These are phyloP conservation scores for Hortiboletus flavorubellus DNA, from an alignment of 768 basidiomycete genomes.

Conservation along the genomic window DNA sequence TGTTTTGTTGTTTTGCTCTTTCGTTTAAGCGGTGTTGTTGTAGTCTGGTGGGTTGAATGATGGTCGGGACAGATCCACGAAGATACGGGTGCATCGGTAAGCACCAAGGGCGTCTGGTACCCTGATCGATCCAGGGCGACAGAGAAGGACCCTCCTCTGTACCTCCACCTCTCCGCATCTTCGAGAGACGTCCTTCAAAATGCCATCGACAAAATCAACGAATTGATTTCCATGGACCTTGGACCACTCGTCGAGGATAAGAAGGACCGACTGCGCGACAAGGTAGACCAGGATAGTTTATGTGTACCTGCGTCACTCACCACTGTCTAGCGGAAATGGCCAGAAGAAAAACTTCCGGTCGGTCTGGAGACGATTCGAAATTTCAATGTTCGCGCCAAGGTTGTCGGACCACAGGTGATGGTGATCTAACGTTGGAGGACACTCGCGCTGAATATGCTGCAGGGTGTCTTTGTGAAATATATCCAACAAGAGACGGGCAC, in stretches of 20 bases:
- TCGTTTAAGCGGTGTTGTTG: background rate
- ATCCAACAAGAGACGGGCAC: constrained; percentile 96
- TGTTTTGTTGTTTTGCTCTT: constrained; percentile 22
- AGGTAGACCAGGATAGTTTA: constrained; percentile 38
- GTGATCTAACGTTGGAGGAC: background rate
- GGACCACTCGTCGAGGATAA: constrained; percentile 81
- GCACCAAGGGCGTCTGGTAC: constrained; percentile 95
- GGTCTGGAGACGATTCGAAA: constrained; percentile 88
- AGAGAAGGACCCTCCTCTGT: constrained; percentile 89
- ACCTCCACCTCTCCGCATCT: constrained; percentile 86
- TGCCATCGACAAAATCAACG: constrained; percentile 70
- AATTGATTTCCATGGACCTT: constrained; percentile 69
- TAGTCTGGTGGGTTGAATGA: background rate
- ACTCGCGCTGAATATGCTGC: background rate
- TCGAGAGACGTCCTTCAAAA: constrained; percentile 60
- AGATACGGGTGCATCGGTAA: constrained; percentile 88
- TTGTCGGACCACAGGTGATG: constrained; percentile 88
- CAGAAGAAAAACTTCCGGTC: constrained; percentile 92
- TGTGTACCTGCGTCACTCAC: constrained; percentile 6
- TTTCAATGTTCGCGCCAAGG: constrained; percentile 97
- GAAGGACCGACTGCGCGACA: constrained; percentile 62
- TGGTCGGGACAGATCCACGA: constrained; percentile 71
- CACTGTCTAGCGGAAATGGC: constrained; percentile 81
- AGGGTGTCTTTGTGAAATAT: constrained; percentile 96
- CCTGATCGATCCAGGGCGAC: constrained; percentile 90